phyloP scores from a whole-genome alignment of 2,329 filamentous ascomycete species.

The Aschersonia sp. region DNA sequence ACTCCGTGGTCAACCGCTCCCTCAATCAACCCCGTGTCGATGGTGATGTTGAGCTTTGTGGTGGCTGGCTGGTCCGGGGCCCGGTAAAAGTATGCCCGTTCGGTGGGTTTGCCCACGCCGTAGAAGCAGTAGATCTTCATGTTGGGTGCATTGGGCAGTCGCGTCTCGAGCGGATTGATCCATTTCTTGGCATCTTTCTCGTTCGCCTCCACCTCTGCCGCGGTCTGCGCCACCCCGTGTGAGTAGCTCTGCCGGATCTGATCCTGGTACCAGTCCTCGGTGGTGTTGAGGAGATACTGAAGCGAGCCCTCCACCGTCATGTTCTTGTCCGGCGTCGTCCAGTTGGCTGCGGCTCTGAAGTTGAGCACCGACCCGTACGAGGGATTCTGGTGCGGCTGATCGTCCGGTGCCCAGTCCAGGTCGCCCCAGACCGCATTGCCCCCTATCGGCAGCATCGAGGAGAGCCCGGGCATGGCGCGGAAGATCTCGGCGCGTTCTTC shows the following conservation, averaged over 20 bases:
- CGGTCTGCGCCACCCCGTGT: slow-evolving; percentile 71
- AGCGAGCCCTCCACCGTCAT: slow-evolving; percentile 69
- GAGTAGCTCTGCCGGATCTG: slow-evolving; percentile 67
- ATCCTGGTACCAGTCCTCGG: slow-evolving; percentile 73
- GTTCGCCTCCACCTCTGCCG: slow-evolving; percentile 66
- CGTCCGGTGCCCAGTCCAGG: slow-evolving; percentile 73
- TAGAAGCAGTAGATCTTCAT: slow-evolving; percentile 98
- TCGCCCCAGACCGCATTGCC: slow-evolving; percentile 95
- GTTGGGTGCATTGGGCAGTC: slow-evolving; percentile 72
- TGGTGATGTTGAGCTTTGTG: slow-evolving; percentile 60
- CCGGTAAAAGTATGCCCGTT: slow-evolving; percentile 85
- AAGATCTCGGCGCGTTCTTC: slow-evolving; percentile 89
- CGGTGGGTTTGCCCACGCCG: slow-evolving; percentile 83
- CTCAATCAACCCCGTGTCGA: slow-evolving; percentile 48
- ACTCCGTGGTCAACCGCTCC: slow-evolving; percentile 69
- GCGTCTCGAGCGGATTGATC: slow-evolving; percentile 86
- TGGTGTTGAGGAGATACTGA: slow-evolving; percentile 60
- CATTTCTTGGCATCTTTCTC: slow-evolving; percentile 68
- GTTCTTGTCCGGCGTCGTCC: slow-evolving; percentile 52
- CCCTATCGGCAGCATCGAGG: slow-evolving; percentile 90
- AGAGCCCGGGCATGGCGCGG: slow-evolving; percentile 91
- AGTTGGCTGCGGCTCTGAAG: slow-evolving; percentile 55
- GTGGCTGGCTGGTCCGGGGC: slow-evolving; percentile 45
- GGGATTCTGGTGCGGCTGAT: slow-evolving; percentile 54
- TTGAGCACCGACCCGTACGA: slow-evolving; percentile 75